These are phyloP conservation scores for Fusarium sp. DNA, from an alignment of 2,329 filamentous ascomycete genomes.

Conservation along the genomic window DNA sequence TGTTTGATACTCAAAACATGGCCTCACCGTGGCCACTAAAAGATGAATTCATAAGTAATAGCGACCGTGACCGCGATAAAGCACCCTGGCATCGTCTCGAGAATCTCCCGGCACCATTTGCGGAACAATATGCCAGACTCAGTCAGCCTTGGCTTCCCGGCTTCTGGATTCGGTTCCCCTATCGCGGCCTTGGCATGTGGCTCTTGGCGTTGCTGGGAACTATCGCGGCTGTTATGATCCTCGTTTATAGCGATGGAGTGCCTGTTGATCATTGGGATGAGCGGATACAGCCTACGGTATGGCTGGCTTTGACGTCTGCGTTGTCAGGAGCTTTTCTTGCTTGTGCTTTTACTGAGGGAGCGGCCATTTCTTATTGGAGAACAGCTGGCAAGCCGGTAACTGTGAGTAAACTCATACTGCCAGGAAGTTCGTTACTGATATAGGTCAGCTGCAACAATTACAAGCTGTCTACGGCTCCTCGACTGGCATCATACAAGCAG, in stretches of 20 bases:
- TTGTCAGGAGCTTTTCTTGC: slow-evolving; percentile 32
- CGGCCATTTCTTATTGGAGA: slow-evolving; percentile 35
- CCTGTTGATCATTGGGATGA: slow-evolving; percentile 30
- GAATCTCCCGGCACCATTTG: neutral
- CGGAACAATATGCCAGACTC: slow-evolving; percentile 10
- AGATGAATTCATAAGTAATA: neutral
- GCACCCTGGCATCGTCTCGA: slow-evolving; percentile 24
- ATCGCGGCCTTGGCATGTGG: slow-evolving; percentile 28
- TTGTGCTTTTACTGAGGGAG: slow-evolving; percentile 29
- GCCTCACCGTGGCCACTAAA: slow-evolving; percentile 22
- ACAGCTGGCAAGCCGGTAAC: slow-evolving; percentile 27
- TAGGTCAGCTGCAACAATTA: slow-evolving; percentile 12
- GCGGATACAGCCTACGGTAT: slow-evolving; percentile 30
- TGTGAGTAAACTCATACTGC: neutral
- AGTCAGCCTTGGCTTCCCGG: slow-evolving; percentile 33
- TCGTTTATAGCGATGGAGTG: slow-evolving; percentile 29
- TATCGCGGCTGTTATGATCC: slow-evolving; percentile 18
- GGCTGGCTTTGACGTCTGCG: slow-evolving; percentile 33
- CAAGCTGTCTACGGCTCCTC: slow-evolving; percentile 32
- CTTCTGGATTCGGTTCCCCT: slow-evolving; percentile 31
- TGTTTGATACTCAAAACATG: neutral
- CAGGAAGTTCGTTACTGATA: too few species aligned
- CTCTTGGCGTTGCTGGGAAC: slow-evolving; percentile 25
- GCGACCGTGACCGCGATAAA: neutral
- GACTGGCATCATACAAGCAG: slow-evolving; percentile 27